These are phyloP conservation scores for Phytophthora colocasiae DNA, from an alignment of 352 stramenopile genomes.

Conservation along the genomic window DNA sequence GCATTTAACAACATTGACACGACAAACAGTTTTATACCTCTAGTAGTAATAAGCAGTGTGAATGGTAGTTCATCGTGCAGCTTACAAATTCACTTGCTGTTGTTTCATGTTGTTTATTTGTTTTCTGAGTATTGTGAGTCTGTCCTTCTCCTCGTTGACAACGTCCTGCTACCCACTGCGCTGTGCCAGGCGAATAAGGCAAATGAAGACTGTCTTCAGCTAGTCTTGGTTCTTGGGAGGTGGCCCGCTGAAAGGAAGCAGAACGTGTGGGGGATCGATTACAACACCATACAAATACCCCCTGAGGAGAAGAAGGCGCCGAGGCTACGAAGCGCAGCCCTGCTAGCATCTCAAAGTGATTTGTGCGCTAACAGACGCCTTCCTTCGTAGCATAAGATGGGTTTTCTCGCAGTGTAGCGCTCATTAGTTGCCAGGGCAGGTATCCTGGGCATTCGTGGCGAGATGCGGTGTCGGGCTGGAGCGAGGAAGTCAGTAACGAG, in stretches of 20 bases:
- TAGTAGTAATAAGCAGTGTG: too few species aligned
- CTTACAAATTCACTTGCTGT: neutral
- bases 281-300: conserved; percentile 49
- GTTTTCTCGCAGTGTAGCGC: conserved; percentile 11
- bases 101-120: conserved; percentile 42
- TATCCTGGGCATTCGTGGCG: conserved; percentile 34
- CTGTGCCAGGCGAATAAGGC: conserved; percentile 8
- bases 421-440: conserved; percentile 29
- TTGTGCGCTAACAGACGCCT: conserved; percentile 29
- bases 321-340: conserved; percentile 5
- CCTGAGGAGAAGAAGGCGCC: conserved; percentile 25
- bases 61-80: too few species aligned
- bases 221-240: conserved; percentile 3
- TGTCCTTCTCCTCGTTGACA: conserved; percentile 22
- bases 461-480: conserved; percentile 42
- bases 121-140: conserved; percentile 17
- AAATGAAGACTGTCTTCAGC: too few species aligned
- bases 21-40: too few species aligned
- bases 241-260: conserved; percentile 24
- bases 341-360: conserved; percentile 19
- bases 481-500: conserved; percentile 12
- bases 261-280: conserved; percentile 34
- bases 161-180: conserved; percentile 12
- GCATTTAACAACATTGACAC: too few species aligned
- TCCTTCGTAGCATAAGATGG: conserved; percentile 4